These are phyloP conservation scores for Colletotrichum sp. DNA, from an alignment of 2,329 filamentous ascomycete genomes.

Conservation along the genomic window DNA sequence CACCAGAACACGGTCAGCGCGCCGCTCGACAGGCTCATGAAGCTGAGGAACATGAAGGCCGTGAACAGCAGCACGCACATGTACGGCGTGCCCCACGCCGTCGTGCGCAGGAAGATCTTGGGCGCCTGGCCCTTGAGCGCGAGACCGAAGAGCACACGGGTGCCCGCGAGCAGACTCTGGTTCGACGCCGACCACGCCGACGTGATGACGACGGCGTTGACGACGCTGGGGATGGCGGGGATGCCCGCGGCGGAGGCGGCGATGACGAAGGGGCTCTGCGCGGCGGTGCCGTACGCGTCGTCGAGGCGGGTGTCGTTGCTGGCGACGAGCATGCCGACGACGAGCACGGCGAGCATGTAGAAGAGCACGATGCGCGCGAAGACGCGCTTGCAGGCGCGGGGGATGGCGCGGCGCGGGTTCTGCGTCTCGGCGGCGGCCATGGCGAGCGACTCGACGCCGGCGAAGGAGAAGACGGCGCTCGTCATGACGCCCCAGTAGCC, in stretches of 20 bases:
- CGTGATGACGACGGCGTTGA: slow-evolving; percentile 59
- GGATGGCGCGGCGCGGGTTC: slow-evolving; percentile 51
- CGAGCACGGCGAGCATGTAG: slow-evolving; percentile 55
- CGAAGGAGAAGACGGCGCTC: slow-evolving; percentile 27
- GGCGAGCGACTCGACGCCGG: slow-evolving; percentile 26
- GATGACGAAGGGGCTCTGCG: slow-evolving; percentile 56
- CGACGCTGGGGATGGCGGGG: slow-evolving; percentile 56
- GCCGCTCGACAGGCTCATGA: slow-evolving; percentile 61
- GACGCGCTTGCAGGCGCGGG: slow-evolving; percentile 28
- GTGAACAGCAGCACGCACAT: slow-evolving; percentile 44
- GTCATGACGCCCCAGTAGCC: slow-evolving; percentile 28
- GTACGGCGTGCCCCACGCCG: slow-evolving; percentile 34
- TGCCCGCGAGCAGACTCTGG: slow-evolving; percentile 59
- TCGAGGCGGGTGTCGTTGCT: slow-evolving; percentile 55
- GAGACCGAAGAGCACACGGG: slow-evolving; percentile 60
- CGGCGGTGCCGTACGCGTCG: slow-evolving; percentile 52
- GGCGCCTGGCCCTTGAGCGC: slow-evolving; percentile 58
- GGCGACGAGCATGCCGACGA: slow-evolving; percentile 58
- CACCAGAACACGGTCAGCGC: slow-evolving; percentile 67
- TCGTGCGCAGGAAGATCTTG: slow-evolving; percentile 41
- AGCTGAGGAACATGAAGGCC: slow-evolving; percentile 66
- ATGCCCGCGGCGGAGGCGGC: slow-evolving; percentile 58
- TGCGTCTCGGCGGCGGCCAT: slow-evolving; percentile 29
- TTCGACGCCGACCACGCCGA: slow-evolving; percentile 57
- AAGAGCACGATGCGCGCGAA: slow-evolving; percentile 37